A percentile compares a stretch with the other conserved stretches of the same genome.
These are phyloP conservation scores for Plasmodium relictum DNA, from an alignment of 169 alveolate species.

Conservation along the genomic window DNA sequence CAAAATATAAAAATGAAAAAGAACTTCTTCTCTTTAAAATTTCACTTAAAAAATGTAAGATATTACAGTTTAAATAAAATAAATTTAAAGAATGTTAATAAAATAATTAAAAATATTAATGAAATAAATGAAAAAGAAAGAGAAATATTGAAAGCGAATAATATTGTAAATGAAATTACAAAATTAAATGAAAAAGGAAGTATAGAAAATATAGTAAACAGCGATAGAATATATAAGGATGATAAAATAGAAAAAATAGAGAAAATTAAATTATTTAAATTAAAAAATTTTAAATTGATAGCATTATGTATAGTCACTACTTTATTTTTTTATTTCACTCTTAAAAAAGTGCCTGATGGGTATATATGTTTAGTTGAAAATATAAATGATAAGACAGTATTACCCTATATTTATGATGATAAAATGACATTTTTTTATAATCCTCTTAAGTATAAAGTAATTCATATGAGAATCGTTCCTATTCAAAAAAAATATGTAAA, in stretches of 20 bases:
- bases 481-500: slow-evolving; percentile 49
- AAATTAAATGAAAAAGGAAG: not conserved
- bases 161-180: not conserved
- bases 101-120: not conserved
- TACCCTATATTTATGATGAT: slow-evolving; percentile 70
- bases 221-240: not conserved
- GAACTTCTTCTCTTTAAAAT: slow-evolving; percentile 6
- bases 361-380: slow-evolving; percentile 61
- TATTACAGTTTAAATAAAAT: slow-evolving; percentile 1
- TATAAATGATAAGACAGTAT: slow-evolving; percentile 27
- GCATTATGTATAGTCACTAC: slow-evolving; percentile 14
- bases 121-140: not conserved
- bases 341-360: slow-evolving; percentile 66
- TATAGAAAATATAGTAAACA: not conserved
- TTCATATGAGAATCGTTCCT: slow-evolving; percentile 39
- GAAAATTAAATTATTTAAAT: slow-evolving; percentile 20
- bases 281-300: slow-evolving; percentile 19
- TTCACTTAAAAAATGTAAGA: slow-evolving; percentile 2
- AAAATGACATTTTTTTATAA: slow-evolving; percentile 64
- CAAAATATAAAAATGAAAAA: slow-evolving; percentile 32
- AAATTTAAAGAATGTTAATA: slow-evolving; percentile 5
- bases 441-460: slow-evolving; percentile 47
- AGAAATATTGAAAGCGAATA: not conserved
- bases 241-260: not conserved
- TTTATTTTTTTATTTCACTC: slow-evolving; percentile 49